phyloP scores from a whole-genome alignment of 1,284 basidiomycete genomes.

The Baeospora myosura region DNA sequence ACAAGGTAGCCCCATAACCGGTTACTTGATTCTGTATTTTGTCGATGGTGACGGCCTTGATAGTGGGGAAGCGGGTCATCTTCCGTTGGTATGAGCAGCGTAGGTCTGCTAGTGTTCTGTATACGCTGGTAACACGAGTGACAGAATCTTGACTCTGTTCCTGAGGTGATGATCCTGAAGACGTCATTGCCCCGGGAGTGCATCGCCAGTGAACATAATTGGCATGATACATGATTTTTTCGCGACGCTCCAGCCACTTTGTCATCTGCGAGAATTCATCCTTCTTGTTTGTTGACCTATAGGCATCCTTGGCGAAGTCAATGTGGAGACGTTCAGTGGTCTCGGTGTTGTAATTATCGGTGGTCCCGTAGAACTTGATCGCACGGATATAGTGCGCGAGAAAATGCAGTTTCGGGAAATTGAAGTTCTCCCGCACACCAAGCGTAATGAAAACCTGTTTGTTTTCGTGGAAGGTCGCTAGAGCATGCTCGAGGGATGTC shows the following conservation, averaged over 20 bases:
- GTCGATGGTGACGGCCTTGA: neutral
- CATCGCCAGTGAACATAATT: constrained; percentile 2
- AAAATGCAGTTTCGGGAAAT: constrained; percentile 19
- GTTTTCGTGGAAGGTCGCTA: neutral
- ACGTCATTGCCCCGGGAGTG: neutral
- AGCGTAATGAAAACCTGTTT: neutral
- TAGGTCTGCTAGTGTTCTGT: neutral
- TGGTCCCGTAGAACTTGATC: constrained; percentile 13
- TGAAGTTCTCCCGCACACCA: neutral
- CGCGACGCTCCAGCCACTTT: constrained; percentile 2
- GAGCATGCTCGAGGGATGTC: neutral
- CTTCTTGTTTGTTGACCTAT: neutral
- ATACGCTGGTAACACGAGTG: too few relatives aligned
- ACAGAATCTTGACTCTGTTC: neutral
- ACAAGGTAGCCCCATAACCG: neutral
- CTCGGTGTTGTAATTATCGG: constrained; percentile 1
- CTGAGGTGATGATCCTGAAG: neutral
- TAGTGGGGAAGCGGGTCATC: neutral
- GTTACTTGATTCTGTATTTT: neutral
- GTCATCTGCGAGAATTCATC: constrained; percentile 3
- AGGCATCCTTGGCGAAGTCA: too few relatives aligned
- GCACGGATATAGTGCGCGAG: constrained; percentile 13
- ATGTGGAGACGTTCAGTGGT: neutral
- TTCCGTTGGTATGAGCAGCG: neutral
- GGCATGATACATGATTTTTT: constrained; percentile 4